Conservation (phyloP, 352 stramenopile genomes). For the Pythium plurisporium region DNA sequence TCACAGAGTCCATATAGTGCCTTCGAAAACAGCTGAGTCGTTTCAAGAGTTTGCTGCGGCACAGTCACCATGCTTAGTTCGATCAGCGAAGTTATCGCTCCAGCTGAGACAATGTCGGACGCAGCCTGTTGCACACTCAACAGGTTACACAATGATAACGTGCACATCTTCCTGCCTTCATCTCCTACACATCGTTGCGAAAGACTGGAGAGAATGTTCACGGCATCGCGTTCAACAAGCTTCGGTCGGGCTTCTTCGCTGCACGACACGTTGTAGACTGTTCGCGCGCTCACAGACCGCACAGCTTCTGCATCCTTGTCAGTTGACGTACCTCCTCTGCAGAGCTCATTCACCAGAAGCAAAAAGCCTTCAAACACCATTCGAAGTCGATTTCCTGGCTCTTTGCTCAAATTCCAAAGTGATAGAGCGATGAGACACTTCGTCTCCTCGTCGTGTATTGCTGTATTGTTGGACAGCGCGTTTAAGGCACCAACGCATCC, state of each 20-base stretch:
- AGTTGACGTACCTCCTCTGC: conserved; percentile 7
- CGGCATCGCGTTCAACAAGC: conserved; percentile 62
- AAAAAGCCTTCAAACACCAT: conserved; percentile 78
- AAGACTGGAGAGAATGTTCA: conserved; percentile 47
- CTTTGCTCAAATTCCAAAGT: conserved; percentile 74
- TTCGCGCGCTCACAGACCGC: conserved; percentile 40
- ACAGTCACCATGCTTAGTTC: conserved; percentile 44
- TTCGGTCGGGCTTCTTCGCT: conserved; percentile 62
- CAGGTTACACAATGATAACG: conserved; percentile 70
- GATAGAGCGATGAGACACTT: conserved; percentile 55
- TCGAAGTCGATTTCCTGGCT: conserved; percentile 47
- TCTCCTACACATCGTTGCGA: conserved; percentile 29
- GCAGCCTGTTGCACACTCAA: conserved; percentile 70
- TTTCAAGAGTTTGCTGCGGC: conserved; percentile 38
- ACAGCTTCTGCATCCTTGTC: conserved; percentile 24
- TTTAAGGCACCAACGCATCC: conserved; percentile 53
- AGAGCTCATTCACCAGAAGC: conserved; percentile 55
- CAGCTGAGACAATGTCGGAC: conserved; percentile 58
- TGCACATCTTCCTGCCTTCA: conserved; percentile 74
- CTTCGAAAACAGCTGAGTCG: conserved; percentile 55
- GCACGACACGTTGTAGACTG: conserved; percentile 70
- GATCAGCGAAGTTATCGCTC: conserved; percentile 61
- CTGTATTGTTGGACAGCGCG: conserved; percentile 36
- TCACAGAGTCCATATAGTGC: conserved; percentile 67
- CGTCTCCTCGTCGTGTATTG: conserved; percentile 24